phyloP scores from a whole-genome alignment of 2,329 filamentous ascomycete species.

The Madurella mycetomatis region DNA sequence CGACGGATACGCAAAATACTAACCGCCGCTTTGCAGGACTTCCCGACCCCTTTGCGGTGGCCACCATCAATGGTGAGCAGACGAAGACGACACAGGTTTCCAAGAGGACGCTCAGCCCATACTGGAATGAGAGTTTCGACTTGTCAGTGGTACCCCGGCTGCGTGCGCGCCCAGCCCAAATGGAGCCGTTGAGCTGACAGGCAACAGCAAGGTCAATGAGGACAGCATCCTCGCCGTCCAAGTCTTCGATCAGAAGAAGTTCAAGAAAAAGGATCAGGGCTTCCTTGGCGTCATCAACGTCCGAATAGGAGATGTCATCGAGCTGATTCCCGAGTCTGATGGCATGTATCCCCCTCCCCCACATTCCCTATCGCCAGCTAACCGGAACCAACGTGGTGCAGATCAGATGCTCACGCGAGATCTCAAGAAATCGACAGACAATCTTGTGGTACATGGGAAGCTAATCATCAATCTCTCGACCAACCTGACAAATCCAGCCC shows the following conservation, averaged over 20 bases:
- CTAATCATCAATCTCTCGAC: conserved; percentile 95
- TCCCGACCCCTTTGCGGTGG: conserved; percentile 95
- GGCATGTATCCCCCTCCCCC: conserved; percentile 49
- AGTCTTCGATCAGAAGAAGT: conserved; percentile 99
- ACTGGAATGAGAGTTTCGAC: conserved; percentile 99
- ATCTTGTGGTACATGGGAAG: conserved; percentile 95
- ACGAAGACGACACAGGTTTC: conserved; percentile 97
- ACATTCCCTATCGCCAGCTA: conserved; percentile 9
- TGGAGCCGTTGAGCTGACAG: conserved; percentile 14
- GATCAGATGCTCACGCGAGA: conserved; percentile 98
- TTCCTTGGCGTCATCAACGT: conserved; percentile 98
- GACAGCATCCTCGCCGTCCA: conserved; percentile 96
- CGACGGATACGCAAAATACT: conserved; percentile 9
- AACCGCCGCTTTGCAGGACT: conserved; percentile 61
- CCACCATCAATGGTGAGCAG: conserved; percentile 95
- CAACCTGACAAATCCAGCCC: conserved; percentile 70
- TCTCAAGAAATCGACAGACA: conserved; percentile 96
- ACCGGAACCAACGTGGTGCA: conserved; percentile 44
- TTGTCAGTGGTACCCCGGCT: conserved; percentile 58
- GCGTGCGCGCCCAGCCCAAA: background rate
- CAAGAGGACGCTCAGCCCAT: conserved; percentile 97
- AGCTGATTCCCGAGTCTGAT: conserved; percentile 83
- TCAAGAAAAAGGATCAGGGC: conserved; percentile 99
- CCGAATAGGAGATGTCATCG: conserved; percentile 88
- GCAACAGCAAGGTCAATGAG: conserved; percentile 74